Evolutionary conservation across 306 rosid species (phyloP), one percentile per base, ranked within the genome.

Genomic region (Aeschynomene evenia): DNA sequence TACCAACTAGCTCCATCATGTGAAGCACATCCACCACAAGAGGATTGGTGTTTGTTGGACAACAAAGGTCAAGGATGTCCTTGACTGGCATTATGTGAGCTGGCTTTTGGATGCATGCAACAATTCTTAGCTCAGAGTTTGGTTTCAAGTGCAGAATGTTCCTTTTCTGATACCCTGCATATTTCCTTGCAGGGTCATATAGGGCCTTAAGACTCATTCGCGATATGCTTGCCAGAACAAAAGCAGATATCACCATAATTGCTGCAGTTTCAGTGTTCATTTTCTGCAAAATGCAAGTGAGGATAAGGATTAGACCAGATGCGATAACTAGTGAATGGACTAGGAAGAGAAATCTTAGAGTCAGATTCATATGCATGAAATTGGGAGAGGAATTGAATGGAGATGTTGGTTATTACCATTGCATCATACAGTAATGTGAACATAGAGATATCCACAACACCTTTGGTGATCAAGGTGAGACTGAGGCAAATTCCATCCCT

Each of bases 391-490:
- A 52, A 9, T 9, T 6, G 22, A 16, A 46, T 46, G 14, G 48
- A 11, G n/a, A n/a, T n/a, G n/a, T n/a, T n/a, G n/a, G n/a, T 4
- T 15, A 14, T 67, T 66, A 85, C 81, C 66, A 43, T 3, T 4
- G 24, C 23, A 39, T 78, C 88, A 26, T 54, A 63, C 2, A 40
- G 19, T 0, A 53, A 5, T 1, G 76, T 4, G 28, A 13, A 24
- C 6, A 1, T 2, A 48, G 59, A 16, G 16, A 80, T 55, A 5
- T 88, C 81, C 54, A 88, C 77, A 11, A 84, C 70, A 11, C 91
- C 91, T 82, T 73, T 88, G 89, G 72, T 72, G 60, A 85, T 62
- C 72, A 88, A 50, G 70, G 84, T 52, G 66, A 85, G 81, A 51
- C 77, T 71, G 3, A 88, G 42, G 10, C 81, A 53, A 3, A 85